phyloP scores from a whole-genome alignment of 1,284 basidiomycete genomes.

The Apiotrichum siamense region DNA sequence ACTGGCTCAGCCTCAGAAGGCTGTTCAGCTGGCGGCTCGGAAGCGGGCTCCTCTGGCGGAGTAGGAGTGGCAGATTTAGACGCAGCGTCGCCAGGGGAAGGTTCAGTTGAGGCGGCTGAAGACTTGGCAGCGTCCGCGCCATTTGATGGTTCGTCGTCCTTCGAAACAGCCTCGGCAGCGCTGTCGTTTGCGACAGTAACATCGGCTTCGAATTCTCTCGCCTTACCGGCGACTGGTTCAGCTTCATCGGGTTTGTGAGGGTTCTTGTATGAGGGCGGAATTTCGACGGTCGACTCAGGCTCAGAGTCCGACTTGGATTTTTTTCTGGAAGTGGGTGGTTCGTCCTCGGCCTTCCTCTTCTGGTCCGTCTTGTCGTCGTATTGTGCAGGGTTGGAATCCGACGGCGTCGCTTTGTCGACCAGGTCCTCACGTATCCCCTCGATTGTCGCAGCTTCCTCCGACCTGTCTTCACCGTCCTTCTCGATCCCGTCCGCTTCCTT shows the following conservation, averaged over 20 bases:
- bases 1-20: background rate
- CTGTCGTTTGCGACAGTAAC: too few relatives aligned
- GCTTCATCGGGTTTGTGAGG: constrained; percentile 1
- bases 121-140: background rate
- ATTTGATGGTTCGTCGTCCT: too few relatives aligned
- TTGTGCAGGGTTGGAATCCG: background rate
- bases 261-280: too few relatives aligned
- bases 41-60: too few relatives aligned
- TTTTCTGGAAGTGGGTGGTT: background rate
- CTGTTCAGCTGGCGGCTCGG: too few relatives aligned
- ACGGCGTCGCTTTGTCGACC: background rate
- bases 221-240: too few relatives aligned
- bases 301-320: constrained; percentile 1
- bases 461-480: background rate
- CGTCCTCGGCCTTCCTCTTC: background rate
- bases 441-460: background rate
- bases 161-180: too few relatives aligned
- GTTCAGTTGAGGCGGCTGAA: too few relatives aligned
- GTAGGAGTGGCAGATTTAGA: background rate
- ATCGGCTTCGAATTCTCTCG: too few relatives aligned
- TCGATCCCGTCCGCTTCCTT: too few relatives aligned
- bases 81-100: too few relatives aligned
- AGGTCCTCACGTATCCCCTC: background rate
- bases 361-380: background rate
- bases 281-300: background rate